Evolutionary conservation across 176 grass and related monocot species (phyloP), one percentile per base, ranked within the genome.

Genomic region (Poa pratensis): DNA sequence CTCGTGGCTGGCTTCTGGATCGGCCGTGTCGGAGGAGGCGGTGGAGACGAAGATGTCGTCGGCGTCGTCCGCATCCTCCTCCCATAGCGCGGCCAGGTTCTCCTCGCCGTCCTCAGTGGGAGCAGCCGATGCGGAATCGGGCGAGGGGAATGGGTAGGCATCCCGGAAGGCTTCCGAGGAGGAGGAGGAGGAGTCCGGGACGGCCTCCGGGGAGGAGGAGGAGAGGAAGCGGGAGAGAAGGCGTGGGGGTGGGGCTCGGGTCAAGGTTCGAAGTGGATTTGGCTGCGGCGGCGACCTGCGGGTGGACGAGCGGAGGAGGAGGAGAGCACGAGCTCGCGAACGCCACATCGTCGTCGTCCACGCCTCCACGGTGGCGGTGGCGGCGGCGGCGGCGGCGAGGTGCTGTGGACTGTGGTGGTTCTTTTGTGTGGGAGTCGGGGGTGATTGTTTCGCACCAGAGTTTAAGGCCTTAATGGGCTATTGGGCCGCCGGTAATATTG

Each of bases 331-430:
- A 76, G 89, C 89, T 86, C 90, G 82, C n/a, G 89, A 93, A 43
- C 96, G 86, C 96, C 93, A 90, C 93, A 92, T 90, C 76, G 69
- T 87, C 60, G 82, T 65, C 85, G 67, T 53, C 60, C n/a, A n/a
- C 69, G 39, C 85, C 57, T 53, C 60, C n/a, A n/a, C 69, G 39
- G 46, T 75, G 49, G 67, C 68, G 80, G 65, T 34, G 58, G 68
- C 76, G 84, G 35, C 34, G 66, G 18, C 34, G 66, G 18, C 75
- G 66, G 8, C 68, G 53, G 87, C 67, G 43, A 24, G 34, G 50
- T 46, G 28, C 11, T 84, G 20, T 54, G 10, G 66, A n/a, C 11
- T 84, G 20, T 54, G 10, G 66, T 62, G 78, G 15, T 45, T 77
- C 55, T 53, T 15, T 49, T 22, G 19, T 9, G 81, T 48, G 24